A percentile compares a stretch with the other conserved stretches of the same genome.
Evolutionary conservation across 306 rosid genomes (phyloP).

Genomic region (apple (Malus domestica)): DNA sequence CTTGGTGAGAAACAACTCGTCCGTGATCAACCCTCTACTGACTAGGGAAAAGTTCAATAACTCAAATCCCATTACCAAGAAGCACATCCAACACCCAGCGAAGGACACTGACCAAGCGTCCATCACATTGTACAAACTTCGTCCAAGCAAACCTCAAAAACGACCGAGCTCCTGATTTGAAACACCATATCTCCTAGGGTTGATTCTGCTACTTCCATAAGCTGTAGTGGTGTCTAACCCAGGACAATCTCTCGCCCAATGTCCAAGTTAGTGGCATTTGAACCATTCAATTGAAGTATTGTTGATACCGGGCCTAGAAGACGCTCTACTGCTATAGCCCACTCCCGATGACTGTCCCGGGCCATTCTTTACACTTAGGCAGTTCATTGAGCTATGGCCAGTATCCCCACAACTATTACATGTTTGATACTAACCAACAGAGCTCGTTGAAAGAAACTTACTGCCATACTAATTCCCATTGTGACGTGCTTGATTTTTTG

Average conservation of each 20-base stretch:
- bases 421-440: slow-evolving; percentile 26
- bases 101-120: not conserved
- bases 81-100: not conserved
- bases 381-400: slow-evolving; percentile 62
- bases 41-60: not conserved
- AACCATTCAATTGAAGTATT: slow-evolving; percentile 51
- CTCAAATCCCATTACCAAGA: not conserved
- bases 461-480: slow-evolving; percentile 44
- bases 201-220: slow-evolving; percentile 44
- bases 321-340: slow-evolving; percentile 27
- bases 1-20: not conserved
- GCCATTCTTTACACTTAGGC: slow-evolving; percentile 44
- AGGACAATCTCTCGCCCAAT: slow-evolving; percentile 84
- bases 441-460: slow-evolving; percentile 25
- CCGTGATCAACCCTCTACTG: not conserved
- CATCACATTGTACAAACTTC: not conserved
- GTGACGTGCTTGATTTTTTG: slow-evolving; percentile 41
- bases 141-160: slow-evolving; percentile 24
- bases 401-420: slow-evolving; percentile 68
- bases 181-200: slow-evolving; percentile 46
- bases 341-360: slow-evolving; percentile 40
- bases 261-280: slow-evolving; percentile 79
- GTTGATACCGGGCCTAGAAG: slow-evolving; percentile 31
- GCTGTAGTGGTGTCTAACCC: slow-evolving; percentile 36
- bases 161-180: slow-evolving; percentile 36